Evolutionary conservation across 768 basidiomycete genomes (phyloP).

Genomic region (Boletales sp.): DNA sequence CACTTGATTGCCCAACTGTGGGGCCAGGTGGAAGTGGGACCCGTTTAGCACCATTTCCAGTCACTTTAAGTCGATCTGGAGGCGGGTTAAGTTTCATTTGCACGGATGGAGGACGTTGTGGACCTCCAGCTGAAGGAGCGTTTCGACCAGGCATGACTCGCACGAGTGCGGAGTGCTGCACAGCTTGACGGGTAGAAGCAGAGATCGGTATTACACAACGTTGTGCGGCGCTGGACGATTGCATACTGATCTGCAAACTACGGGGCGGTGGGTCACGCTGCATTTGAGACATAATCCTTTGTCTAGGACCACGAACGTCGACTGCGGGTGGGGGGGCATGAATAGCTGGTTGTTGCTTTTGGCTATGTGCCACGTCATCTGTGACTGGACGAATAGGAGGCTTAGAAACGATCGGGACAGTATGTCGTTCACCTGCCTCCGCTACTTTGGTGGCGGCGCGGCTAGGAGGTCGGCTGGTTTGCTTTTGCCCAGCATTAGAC

Average conservation of each 20-base stretch:
- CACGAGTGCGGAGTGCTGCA: slow-evolving; percentile 4
- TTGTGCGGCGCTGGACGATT: slow-evolving; percentile 18
- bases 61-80: slow-evolving; percentile 22
- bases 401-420: slow-evolving; percentile 10
- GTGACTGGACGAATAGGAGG: slow-evolving; percentile 7
- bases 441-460: slow-evolving; percentile 13
- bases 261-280: slow-evolving; percentile 15
- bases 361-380: not conserved
- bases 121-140: slow-evolving; percentile 13
- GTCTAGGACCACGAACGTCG: slow-evolving; percentile 12
- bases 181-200: slow-evolving; percentile 6
- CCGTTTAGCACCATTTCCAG: slow-evolving; percentile 31
- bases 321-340: not conserved
- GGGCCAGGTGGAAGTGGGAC: slow-evolving; percentile 26
- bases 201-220: slow-evolving; percentile 14
- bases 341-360: slow-evolving; percentile 8
- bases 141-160: slow-evolving; percentile 2
- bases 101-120: slow-evolving; percentile 23
- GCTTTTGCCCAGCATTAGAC: slow-evolving; percentile 13
- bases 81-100: slow-evolving; percentile 21
- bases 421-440: slow-evolving; percentile 7
- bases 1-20: not conserved
- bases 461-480: slow-evolving; percentile 22
- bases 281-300: slow-evolving; percentile 17
- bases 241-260: slow-evolving; percentile 11